Evolutionary conservation across 139 green algal genomes (phyloP), one percentile per base, ranked within the genome.

Genomic region (Chlorokybus atmophyticus): DNA sequence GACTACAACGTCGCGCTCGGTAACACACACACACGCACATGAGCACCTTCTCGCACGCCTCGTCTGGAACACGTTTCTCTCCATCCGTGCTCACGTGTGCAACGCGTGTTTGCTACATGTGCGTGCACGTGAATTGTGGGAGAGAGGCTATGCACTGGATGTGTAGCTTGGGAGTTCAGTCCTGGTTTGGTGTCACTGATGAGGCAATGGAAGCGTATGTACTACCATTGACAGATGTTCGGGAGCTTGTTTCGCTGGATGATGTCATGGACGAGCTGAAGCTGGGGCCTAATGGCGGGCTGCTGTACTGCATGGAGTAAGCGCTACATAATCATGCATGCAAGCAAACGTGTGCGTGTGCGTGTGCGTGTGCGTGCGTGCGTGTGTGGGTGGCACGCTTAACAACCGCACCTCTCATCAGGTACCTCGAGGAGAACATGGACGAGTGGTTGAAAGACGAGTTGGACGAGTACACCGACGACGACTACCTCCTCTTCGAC

Each of bases 221-320:
- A n/a, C n/a, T n/a, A n/a, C n/a, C n/a, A n/a, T n/a, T n/a, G n/a
- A n/a, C 63, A 71, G 64, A 73, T 39, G 55, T 73, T 8, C 24
- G 64, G 21, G 64, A 73, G 30, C 32, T 73, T 7, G 40, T 73
- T 27, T 64, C 79, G 1, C 57, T 97, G 29, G 81, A 95, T 26
- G 91, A 97, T 64, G 91, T 89, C 3, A 90, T 94, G 83, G 77
- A 94, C 41, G 88, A 97, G 77, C 51, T 95, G 50, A 66, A 88
- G 42, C 76, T 96, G 39, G 90, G 91, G 31, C 90, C 91, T 29
- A 98, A 98, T 61, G 75, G 90, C 2, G 91, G 75, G n/a, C 74
- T 98, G 64, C 57, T 99, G 42, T 95, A 92, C 62, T 95, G 86
- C 81, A 99, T 99, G 91, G 91, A 99, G 90, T 70, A 19, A 47